These are phyloP conservation scores for Orychophragmus violaceus DNA, from an alignment of 345 rosid species.

Conservation along the genomic window DNA sequence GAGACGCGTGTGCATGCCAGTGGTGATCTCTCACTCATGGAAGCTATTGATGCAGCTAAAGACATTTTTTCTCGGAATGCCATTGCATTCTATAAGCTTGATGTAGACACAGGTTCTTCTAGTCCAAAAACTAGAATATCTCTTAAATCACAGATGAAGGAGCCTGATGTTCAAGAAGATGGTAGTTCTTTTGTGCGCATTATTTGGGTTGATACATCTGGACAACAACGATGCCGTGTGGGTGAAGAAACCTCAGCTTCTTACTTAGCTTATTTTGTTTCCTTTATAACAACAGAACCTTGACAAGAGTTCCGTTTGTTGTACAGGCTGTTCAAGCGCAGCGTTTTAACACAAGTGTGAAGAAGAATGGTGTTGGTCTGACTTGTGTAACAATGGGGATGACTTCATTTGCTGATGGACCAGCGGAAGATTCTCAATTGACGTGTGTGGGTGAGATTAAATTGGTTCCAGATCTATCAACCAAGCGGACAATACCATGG, in stretches of 20 bases:
- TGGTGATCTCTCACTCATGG: slow-evolving; percentile 64
- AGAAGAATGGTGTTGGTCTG: slow-evolving; percentile 76
- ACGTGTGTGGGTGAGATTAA: slow-evolving; percentile 86
- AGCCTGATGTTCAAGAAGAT: slow-evolving; percentile 26
- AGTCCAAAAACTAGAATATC: slow-evolving; percentile 25
- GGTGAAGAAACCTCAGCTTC: slow-evolving; percentile 15
- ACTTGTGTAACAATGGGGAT: slow-evolving; percentile 79
- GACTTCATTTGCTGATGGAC: slow-evolving; percentile 69
- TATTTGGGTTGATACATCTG: slow-evolving; percentile 89
- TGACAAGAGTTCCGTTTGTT: neutral
- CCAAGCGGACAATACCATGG: slow-evolving; percentile 74
- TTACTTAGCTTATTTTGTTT: neutral
- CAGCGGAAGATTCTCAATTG: slow-evolving; percentile 70
- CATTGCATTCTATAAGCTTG: slow-evolving; percentile 61
- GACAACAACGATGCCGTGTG: slow-evolving; percentile 95
- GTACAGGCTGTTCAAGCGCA: slow-evolving; percentile 66
- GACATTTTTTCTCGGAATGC: slow-evolving; percentile 70
- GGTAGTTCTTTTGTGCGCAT: slow-evolving; percentile 57
- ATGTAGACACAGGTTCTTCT: slow-evolving; percentile 15
- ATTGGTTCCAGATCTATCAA: slow-evolving; percentile 77
- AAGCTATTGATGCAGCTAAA: slow-evolving; percentile 80
- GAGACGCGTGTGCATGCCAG: slow-evolving; percentile 62
- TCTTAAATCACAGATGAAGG: slow-evolving; percentile 19
- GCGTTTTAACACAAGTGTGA: slow-evolving; percentile 56
- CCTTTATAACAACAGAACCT: neutral